phyloP scores from a whole-genome alignment of 495 filamentous ascomycete genomes.

The Talaromyces adpressus region DNA sequence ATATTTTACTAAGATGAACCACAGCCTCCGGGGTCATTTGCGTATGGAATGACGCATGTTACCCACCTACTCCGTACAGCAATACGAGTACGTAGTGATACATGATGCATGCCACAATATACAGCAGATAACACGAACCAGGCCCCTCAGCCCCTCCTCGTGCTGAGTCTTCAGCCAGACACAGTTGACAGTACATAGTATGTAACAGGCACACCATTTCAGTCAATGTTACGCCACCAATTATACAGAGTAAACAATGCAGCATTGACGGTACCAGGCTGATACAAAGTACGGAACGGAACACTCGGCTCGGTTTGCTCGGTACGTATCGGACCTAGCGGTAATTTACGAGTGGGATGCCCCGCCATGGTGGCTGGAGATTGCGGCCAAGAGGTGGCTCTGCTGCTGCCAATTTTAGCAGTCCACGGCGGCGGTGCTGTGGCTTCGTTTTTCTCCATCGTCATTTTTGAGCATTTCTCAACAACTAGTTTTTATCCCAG shows the following conservation, averaged over 20 bases:
- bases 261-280: neutral
- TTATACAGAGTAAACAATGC: neutral
- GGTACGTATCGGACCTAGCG: neutral
- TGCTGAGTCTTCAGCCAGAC: neutral
- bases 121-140: neutral
- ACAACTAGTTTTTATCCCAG: too few relatives aligned
- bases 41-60: neutral
- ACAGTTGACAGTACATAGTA: too few relatives aligned
- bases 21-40: neutral
- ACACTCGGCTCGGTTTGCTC: neutral
- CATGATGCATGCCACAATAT: neutral
- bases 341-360: neutral
- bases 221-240: neutral
- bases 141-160: neutral
- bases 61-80: neutral
- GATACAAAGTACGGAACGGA: neutral
- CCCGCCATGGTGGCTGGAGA: constrained; percentile 1
- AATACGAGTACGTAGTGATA: neutral
- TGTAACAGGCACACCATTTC: neutral
- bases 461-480: neutral
- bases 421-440: neutral
- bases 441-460: neutral
- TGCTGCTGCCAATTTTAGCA: neutral
- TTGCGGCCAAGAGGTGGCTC: neutral
- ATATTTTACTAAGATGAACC: neutral